These are phyloP conservation scores for Chlorociboria aeruginascens DNA, from an alignment of 495 filamentous ascomycete genomes.

Conservation along the genomic window DNA sequence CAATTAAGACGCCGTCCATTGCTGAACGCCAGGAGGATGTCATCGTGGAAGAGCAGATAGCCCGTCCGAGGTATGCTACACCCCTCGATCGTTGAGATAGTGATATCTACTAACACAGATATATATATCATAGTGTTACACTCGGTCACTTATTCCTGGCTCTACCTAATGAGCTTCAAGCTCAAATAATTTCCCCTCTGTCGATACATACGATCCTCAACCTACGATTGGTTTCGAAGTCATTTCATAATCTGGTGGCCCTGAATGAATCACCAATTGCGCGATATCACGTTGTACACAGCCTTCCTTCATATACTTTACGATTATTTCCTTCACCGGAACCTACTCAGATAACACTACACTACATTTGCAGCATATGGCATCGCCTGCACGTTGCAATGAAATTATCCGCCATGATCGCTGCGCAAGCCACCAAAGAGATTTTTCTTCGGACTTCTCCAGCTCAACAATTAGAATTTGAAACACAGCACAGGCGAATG, in stretches of 20 bases:
- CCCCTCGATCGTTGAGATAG: neutral
- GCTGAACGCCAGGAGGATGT: constrained; percentile 14
- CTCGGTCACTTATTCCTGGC: constrained; percentile 37
- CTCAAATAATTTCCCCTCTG: constrained; percentile 41
- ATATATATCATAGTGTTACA: constrained; percentile 6
- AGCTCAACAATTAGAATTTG: constrained; percentile 35
- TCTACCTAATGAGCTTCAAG: constrained; percentile 42
- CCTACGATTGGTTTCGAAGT: constrained; percentile 38
- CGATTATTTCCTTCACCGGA: constrained; percentile 37
- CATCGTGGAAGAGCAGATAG: constrained; percentile 12
- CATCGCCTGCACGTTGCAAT: constrained; percentile 42
- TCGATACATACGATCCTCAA: constrained; percentile 40
- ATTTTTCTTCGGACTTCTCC: constrained; percentile 40
- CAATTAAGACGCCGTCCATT: constrained; percentile 12
- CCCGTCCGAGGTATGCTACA: constrained; percentile 4
- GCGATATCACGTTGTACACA: constrained; percentile 41
- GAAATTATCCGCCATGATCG: constrained; percentile 40
- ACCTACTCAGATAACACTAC: constrained; percentile 32
- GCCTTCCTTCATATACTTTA: constrained; percentile 38
- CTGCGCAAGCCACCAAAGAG: constrained; percentile 43
- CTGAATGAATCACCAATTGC: constrained; percentile 41
- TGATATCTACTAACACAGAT: constrained; percentile 8
- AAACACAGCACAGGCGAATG: constrained; percentile 42
- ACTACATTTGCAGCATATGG: constrained; percentile 46
- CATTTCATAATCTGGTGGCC: constrained; percentile 41